Evolutionary conservation across 345 rosid genomes (phyloP), one percentile per base, ranked within the genome.

Genomic region (Firmiana major): DNA sequence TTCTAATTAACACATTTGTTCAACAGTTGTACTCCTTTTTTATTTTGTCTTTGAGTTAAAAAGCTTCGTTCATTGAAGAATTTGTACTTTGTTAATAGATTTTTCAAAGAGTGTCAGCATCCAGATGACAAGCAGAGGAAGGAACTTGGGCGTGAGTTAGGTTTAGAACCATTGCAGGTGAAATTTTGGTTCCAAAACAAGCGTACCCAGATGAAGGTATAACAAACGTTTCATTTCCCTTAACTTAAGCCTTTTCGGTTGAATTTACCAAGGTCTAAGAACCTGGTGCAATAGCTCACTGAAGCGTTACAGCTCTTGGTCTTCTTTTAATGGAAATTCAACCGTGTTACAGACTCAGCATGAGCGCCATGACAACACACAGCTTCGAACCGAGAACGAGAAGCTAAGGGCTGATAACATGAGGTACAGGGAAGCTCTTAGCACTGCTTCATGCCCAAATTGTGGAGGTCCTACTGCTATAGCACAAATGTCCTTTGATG

Each of bases 171-270:
- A 62, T 85, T 96, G 83, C 99, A 96, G 67, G 93, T 96, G 87
- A 96, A 96, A 76, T 96, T 96, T 71, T 96, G 99, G 99, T 93
- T 95, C 89, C 99, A 95, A 80, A 95, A 95, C 88, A 95, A 95
- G 81, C 97, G 99, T 66, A 96, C 99, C 72, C 99, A 96, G 83
- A 92, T 92, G 97, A 96, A 96, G 99, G 99, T 96, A 86, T 66
- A n/a, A 58, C 34, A 48, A 59, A 40, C 28, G 42, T 34, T 36
- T 22, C 31, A 11, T 66, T 73, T 55, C 9, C 19, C 63, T 54
- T 54, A 57, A 55, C 24, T 55, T 54, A 21, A 19, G 16, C 16
- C 46, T 38, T 36, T 70, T 73, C n/a, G 26, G 65, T 6, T 49
- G 40, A 74, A 74, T 38, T 68, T 19, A 19, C 45, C 43, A 63